Percentiles rank a stretch among this genome's conserved stretches.
These are phyloP conservation scores for Pneumocystis sp. DNA, from an alignment of 1,139 yeast species.

Conservation along the genomic window DNA sequence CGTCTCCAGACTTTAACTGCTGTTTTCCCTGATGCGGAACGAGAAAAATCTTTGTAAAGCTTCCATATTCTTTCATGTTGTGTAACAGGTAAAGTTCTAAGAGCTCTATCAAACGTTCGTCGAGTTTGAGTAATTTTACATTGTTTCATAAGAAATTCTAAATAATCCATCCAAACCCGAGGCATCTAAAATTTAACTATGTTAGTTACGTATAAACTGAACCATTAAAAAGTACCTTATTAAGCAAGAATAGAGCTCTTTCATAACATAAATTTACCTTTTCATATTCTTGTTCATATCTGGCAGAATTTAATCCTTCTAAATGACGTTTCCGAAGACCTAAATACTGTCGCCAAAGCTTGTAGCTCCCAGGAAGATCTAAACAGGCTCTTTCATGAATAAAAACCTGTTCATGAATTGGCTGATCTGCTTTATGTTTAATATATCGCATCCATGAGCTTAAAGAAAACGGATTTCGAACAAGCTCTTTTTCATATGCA, in stretches of 20 bases:
- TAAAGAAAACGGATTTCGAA: constrained; percentile 32
- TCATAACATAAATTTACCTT: constrained; percentile 34
- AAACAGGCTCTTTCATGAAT: constrained; percentile 41
- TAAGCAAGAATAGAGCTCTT: constrained; percentile 32
- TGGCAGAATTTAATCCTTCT: constrained; percentile 23
- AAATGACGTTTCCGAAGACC: constrained; percentile 28
- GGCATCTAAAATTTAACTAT: constrained; percentile 24
- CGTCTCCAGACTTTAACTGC: constrained; percentile 33
- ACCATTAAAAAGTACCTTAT: constrained; percentile 16
- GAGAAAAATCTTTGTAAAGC: constrained; percentile 37
- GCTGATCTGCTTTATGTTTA: constrained; percentile 25
- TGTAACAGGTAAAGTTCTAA: constrained; percentile 35
- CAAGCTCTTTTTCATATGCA: constrained; percentile 34
- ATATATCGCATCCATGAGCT: constrained; percentile 43
- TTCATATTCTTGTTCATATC: constrained; percentile 24
- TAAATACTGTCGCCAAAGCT: constrained; percentile 44
- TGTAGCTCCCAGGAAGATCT: constrained; percentile 35
- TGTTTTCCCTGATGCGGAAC: constrained; percentile 30
- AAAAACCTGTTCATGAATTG: constrained; percentile 28
- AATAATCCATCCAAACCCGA: constrained; percentile 42
- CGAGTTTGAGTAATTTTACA: constrained; percentile 34
- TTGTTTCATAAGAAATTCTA: constrained; percentile 32
- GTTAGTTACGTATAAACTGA: background rate
- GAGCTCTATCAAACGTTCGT: constrained; percentile 37
- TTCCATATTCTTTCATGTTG: constrained; percentile 54